Evolutionary conservation across 2,329 filamentous ascomycete genomes (phyloP), one percentile per base, ranked within the genome.

Genomic region (Apiospora rasikravindrae): DNA sequence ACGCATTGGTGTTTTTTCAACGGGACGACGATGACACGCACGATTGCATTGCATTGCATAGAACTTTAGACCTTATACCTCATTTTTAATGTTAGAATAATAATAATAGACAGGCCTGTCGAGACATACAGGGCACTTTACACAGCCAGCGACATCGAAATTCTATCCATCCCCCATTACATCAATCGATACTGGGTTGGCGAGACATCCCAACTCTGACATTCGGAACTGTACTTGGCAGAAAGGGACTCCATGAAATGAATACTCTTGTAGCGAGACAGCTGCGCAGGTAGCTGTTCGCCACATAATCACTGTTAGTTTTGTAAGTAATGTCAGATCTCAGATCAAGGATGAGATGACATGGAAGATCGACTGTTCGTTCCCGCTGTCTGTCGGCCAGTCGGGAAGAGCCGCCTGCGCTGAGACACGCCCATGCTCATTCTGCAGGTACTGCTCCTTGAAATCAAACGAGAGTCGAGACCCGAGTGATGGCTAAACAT

Each of bases 31-130:
- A 57, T 33, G 57, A 64, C 57, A 14, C 57, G 40, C 33, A 64
- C 33, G 57, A 64, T 64, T 49, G n/a, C n/a, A n/a, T 40, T 37
- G 49, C 49, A 51, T 40, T 64, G 33, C 57, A 64, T 40, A 64
- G 19, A 64, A n/a, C 19, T 11, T 40, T 64, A 64, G 57, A 64
- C 29, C 19, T 37, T 24, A 40, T n/a, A 64, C 57, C 33, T 64
- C 22, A 64, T 22, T 64, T 61, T 40, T 64, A 64, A 64, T 64
- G 33, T n/a, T 22, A n/a, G 19, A 4, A 64, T n/a, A 53, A 53
- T n/a, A 53, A 53, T 53, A 61, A 40, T n/a, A 26, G 37, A 44
- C 64, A 45, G 37, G 33, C 37, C 64, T n/a, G 51, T 57, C 26
- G 51, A 57, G 14, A 57, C 22, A 8, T 6, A 29, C n/a, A 14